Evolutionary conservation across 1,139 yeast species (phyloP), one percentile per base, ranked within the genome.

Genomic region (Sugiyamaella castrensis): DNA sequence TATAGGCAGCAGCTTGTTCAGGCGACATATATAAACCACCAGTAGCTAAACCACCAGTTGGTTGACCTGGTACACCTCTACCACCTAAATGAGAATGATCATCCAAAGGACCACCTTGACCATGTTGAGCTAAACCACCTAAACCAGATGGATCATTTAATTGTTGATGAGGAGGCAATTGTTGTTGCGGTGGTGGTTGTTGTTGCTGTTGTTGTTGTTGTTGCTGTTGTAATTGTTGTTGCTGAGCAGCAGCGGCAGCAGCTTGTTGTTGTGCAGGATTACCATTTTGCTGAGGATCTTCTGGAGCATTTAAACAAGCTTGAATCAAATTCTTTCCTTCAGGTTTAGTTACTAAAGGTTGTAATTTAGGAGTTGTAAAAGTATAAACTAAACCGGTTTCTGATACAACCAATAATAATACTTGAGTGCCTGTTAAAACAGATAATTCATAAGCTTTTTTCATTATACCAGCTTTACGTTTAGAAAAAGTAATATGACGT

Each of bases 401-500:
- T 47, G 95, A 85, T 37, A 92, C 98, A 52, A 94, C 98, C 60
- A 92, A 79, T 53, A 92, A 74, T 58, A 92, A 77, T 32, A 92
- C 98, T 70, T 92, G 98, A 37, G 98, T 92, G 46, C 98, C 98
- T 8, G 98, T 92, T 60, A 92, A 77, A 45, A 94, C 98, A 26
- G 95, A 84, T 58, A 92, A 77, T 69, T 92, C 98, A 71, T 92
- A 92, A 13, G 98, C 98, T 74, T 92, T 72, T 73, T 92, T 92
- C 98, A 92, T 92, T 63, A 92, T 92, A 57, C 98, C 98, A 38
- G 97, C 98, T 71, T 92, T 91, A 71, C 98, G 86, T 74, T 92
- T 92, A 47, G 96, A 87, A 64, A 92, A 92, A 27, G 98, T 92
- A 61, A 92, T 92, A 71, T 92, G 98, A 65, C 98, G 88, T 69